Evolutionary conservation across 2,329 filamentous ascomycete genomes (phyloP).

Genomic region (Zymoseptoria brevis): DNA sequence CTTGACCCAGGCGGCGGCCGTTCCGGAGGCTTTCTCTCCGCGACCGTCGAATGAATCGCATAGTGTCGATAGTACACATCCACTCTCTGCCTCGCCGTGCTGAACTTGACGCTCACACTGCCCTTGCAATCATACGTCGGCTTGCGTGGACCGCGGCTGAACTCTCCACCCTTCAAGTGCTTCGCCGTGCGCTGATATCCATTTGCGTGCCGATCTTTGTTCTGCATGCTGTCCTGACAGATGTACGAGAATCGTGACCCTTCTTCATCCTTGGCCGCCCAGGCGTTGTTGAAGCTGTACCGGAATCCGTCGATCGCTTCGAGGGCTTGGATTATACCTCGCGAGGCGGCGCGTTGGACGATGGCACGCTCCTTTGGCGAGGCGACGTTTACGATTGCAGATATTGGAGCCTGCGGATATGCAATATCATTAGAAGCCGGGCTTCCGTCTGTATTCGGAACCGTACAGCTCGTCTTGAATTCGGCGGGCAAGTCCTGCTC

Average conservation of each 20-base stretch:
- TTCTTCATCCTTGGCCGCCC: slow-evolving; percentile 39
- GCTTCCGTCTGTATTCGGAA: slow-evolving; percentile 9
- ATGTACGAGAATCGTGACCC: slow-evolving; percentile 43
- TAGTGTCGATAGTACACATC: slow-evolving; percentile 42
- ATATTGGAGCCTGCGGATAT: slow-evolving; percentile 18
- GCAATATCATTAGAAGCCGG: background rate
- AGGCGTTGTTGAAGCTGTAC: slow-evolving; percentile 45
- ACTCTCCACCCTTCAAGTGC: slow-evolving; percentile 17
- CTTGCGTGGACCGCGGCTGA: slow-evolving; percentile 27
- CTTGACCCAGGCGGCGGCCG: slow-evolving; percentile 15
- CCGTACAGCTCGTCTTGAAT: slow-evolving; percentile 18
- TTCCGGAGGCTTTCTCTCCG: slow-evolving; percentile 35
- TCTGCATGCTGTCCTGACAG: slow-evolving; percentile 44
- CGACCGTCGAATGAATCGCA: slow-evolving; percentile 40
- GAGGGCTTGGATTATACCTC: slow-evolving; percentile 37
- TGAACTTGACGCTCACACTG: slow-evolving; percentile 42
- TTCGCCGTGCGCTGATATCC: slow-evolving; percentile 24
- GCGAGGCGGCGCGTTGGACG: slow-evolving; percentile 41
- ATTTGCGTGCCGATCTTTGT: slow-evolving; percentile 43
- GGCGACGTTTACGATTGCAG: slow-evolving; percentile 17
- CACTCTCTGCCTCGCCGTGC: slow-evolving; percentile 33
- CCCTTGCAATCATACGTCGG: slow-evolving; percentile 44
- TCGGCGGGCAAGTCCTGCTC: slow-evolving; percentile 24
- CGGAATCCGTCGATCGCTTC: slow-evolving; percentile 40
- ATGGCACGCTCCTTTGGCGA: slow-evolving; percentile 37